Base-by-base conservation (phyloP, 1,139 yeast species). In the Candida pseudocylindracea region DNA sequence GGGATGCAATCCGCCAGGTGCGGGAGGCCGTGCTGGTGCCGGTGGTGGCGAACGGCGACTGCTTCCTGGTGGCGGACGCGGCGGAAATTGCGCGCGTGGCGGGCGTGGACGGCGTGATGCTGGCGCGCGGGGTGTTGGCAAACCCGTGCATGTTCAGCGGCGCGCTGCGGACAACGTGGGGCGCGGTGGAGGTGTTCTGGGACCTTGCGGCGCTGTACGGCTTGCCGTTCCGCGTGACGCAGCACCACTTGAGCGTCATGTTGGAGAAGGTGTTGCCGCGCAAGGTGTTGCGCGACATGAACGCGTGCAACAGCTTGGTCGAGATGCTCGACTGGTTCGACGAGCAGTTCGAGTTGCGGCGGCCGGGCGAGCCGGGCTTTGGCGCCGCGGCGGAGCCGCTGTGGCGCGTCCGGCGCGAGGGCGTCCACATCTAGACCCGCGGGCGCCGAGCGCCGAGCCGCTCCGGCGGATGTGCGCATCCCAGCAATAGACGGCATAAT, bases 41-140 rank as follows among this genome's bases (percentile, higher is more conserved):
- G 0, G 85, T 91, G 1, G 74, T 88, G 10, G 95, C 98, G 2
- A 91, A 91, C 45, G 98, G 98, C 9, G 98, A 91, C 51, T 88
- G 93, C 42, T 78, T 76, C 43, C 51, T 67, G 1, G 53, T 70
- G 27, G 56, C 58, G 11, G 94, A 81, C 47, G 73, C 79, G 15
- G 42, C 56, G 27, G 48, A 50, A 15, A 83, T 85, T 27, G 68
- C 69, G 0, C 56, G 64, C 12, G 49, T 49, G 32, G 83, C 96
- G 0, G 76, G 76, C 1, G 83, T 71, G 27, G 91, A 81, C 46
- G 98, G 96, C 7, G 78, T 88, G 7, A 88, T 88, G 98, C 78
- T 96, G 1, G 98, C 81, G 1, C 57, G 98, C 40, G 98, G 98
- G 1, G 58, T 81, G 3, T 56, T 88, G 34, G 58, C 67, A 27